Evolutionary conservation across 768 basidiomycete genomes (phyloP), one percentile per base, ranked within the genome.

Genomic region (Suillus clintonianus): DNA sequence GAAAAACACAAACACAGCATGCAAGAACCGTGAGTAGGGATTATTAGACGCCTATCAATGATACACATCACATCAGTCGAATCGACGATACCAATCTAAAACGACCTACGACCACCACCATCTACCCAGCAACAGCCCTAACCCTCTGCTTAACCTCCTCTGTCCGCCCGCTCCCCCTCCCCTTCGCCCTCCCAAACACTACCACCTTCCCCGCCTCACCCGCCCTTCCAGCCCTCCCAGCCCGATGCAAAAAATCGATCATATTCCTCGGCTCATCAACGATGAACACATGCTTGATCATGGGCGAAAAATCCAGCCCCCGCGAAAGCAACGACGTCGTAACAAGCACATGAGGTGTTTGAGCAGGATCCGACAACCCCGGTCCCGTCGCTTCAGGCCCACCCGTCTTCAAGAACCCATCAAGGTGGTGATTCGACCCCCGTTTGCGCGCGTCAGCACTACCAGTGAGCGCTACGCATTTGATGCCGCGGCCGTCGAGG

Each of bases 291-390:
- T 95, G 88, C 65, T 84, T 83, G 68, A 97, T 86, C 5, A 79
- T 78, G 0, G 93, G 88, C 15, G 87, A 80, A 70, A 97, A 97
- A 74, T 97, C 95, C 2, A 97, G 84, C 2, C 95, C 95, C 22
- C 95, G 86, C 11, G 94, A 94, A 32, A 97, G 87, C 39, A 97
- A 81, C 6, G 94, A 96, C 0, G 95, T 97, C 39, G 95, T 96
- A 61, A 97, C 83, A 69, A 97, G 81, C 43, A 96, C 88, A 61
- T 86, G 85, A 17, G 90, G 86, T 0, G 76, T 75, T 8, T 77
- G 70, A 53, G 78, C 67, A 14, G 72, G 71, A 47, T 65, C 72
- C 6, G 65, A 73, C 50, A 48, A 67, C 5, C 62, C 64, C 15
- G 61, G 66, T 43, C 65, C 66, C 37, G 57, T 63, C 36, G 64